phyloP scores from a whole-genome alignment of 2,329 filamentous ascomycete species.

The Pseudogymnoascus pannorum region DNA sequence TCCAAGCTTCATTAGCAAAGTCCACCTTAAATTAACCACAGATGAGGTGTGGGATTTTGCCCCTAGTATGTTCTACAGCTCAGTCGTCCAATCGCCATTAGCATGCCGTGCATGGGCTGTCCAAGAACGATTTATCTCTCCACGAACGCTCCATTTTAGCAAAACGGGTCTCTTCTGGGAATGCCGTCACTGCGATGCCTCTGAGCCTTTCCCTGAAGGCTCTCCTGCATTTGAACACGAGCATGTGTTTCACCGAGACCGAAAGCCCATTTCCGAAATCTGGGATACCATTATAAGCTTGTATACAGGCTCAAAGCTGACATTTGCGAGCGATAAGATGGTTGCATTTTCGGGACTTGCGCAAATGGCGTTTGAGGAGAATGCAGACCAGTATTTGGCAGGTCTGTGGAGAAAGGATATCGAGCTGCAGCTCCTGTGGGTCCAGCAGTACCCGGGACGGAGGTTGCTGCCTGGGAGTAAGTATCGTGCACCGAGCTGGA shows the following conservation, averaged over 20 bases:
- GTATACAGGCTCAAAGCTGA: slow-evolving; percentile 11
- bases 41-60: neutral
- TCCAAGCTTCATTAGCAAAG: neutral
- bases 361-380: slow-evolving; percentile 3
- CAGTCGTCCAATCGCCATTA: slow-evolving; percentile 2
- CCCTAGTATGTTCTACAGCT: neutral
- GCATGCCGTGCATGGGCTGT: slow-evolving; percentile 15
- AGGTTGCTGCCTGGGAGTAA: neutral
- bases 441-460: neutral
- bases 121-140: slow-evolving; percentile 17
- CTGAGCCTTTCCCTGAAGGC: slow-evolving; percentile 10
- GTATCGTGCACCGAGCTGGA: slow-evolving; percentile 13
- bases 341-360: slow-evolving; percentile 14
- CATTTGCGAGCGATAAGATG: slow-evolving; percentile 12
- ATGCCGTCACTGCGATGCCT: slow-evolving; percentile 12
- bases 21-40: neutral
- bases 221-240: neutral
- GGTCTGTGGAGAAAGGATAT: slow-evolving; percentile 14
- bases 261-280: slow-evolving; percentile 5
- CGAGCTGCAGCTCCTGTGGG: slow-evolving; percentile 11
- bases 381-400: slow-evolving; percentile 9
- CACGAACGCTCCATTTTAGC: slow-evolving; percentile 16
- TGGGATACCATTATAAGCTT: slow-evolving; percentile 9
- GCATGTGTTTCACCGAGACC: slow-evolving; percentile 6
- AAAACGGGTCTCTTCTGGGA: slow-evolving; percentile 18